A percentile compares a stretch with the other conserved stretches of the same genome.
Evolutionary conservation across 1,139 yeast genomes (phyloP).

Genomic region (Nematodospora anomalae): DNA sequence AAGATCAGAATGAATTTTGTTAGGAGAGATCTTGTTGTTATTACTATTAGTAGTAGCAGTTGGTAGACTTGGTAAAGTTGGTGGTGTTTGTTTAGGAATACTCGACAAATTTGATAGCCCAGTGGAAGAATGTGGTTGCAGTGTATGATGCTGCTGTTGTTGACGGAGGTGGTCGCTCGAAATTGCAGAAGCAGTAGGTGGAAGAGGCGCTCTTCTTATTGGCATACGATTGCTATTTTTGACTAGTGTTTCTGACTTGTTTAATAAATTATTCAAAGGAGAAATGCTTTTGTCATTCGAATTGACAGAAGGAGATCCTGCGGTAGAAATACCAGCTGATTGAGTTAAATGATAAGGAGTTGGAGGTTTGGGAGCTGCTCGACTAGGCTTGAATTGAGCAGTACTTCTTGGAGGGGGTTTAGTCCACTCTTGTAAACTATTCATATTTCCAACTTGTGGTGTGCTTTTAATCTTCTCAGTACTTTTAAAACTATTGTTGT

Average conservation of each 20-base stretch:
- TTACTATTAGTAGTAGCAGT: constrained; percentile 14
- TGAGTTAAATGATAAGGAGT: constrained; percentile 40
- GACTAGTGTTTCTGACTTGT: constrained; percentile 21
- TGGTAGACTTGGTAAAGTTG: constrained; percentile 31
- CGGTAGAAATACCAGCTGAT: constrained; percentile 5
- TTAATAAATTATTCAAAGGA: constrained; percentile 37
- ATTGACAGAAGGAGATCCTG: constrained; percentile 3
- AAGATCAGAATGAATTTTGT: constrained; percentile 34
- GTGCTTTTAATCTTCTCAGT: constrained; percentile 10
- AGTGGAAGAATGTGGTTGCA: constrained; percentile 20
- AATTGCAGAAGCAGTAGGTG: constrained; percentile 30
- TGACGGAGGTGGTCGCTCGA: constrained; percentile 4
- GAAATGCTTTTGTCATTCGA: constrained; percentile 23
- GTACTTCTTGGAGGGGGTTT: constrained; percentile 30
- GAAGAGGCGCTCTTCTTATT: constrained; percentile 57
- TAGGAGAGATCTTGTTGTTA: constrained; percentile 2
- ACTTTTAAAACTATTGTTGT: constrained; percentile 12
- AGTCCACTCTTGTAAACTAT: constrained; percentile 41
- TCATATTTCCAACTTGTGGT: constrained; percentile 4
- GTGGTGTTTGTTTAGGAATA: constrained; percentile 36
- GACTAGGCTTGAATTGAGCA: constrained; percentile 33
- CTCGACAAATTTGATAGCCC: constrained; percentile 17
- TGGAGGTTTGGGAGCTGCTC: constrained; percentile 49
- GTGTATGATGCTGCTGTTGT: constrained; percentile 11
- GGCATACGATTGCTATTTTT: constrained; percentile 39